Evolutionary conservation across 192 early-diverging fungal species (phyloP).

Genomic region (Chytriomyces sp.): DNA sequence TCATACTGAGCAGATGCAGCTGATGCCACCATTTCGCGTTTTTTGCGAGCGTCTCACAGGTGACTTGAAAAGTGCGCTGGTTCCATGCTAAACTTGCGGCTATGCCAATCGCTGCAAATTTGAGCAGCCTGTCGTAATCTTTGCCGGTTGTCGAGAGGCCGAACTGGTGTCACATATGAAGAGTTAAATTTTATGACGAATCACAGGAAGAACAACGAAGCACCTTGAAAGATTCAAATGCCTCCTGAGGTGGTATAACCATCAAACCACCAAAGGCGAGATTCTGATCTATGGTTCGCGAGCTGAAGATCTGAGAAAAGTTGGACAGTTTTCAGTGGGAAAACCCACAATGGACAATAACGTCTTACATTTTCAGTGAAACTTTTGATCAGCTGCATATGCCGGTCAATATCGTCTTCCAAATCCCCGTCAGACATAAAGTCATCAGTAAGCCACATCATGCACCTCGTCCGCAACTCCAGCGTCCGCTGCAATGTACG

Average conservation of each 20-base stretch:
- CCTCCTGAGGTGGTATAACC: constrained; percentile 38
- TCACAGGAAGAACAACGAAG: too few species aligned
- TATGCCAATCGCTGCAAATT: constrained; percentile 63
- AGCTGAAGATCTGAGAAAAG: constrained; percentile 41
- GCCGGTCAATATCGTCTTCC: constrained; percentile 2
- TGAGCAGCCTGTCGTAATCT: constrained; percentile 50
- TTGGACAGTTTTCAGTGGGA: background rate
- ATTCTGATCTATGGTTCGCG: constrained; percentile 48
- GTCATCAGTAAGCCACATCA: background rate
- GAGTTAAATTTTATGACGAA: too few species aligned
- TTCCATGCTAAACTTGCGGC: constrained; percentile 67
- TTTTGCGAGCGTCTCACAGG: constrained; percentile 60
- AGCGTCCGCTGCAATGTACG: constrained; percentile 42
- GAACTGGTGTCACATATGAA: background rate
- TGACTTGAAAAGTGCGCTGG: constrained; percentile 65
- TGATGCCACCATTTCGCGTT: constrained; percentile 74
- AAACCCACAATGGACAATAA: background rate
- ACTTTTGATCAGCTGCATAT: constrained; percentile 17
- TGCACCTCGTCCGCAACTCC: constrained; percentile 35
- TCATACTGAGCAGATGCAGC: constrained; percentile 57
- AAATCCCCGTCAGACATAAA: background rate
- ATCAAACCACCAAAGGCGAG: constrained; percentile 52
- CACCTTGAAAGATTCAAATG: constrained; percentile 45
- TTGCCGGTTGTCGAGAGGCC: constrained; percentile 44
- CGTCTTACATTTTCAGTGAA: constrained; percentile 14